Conservation (phyloP, 345 rosid species). For the Diplotaxis tenuifolia region DNA sequence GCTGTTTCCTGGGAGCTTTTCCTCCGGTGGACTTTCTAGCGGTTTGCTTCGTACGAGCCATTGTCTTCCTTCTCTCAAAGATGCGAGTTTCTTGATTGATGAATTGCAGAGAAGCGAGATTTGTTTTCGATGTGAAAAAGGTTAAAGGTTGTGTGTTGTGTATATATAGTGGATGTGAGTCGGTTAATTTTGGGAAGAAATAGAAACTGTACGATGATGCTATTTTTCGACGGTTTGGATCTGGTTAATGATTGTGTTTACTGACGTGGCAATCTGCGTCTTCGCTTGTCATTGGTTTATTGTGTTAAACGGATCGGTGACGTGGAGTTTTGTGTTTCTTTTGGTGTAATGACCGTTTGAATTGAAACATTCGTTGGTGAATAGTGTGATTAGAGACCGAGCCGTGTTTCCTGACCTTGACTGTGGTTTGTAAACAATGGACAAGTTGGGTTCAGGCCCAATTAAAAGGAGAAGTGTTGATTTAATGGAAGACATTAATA, state of each 20-base stretch:
- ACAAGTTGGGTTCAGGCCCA: constrained; percentile 9
- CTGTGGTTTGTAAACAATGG: neutral
- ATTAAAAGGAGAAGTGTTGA: neutral
- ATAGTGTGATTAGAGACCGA: neutral
- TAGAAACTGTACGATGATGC: neutral
- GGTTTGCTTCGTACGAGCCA: constrained; percentile 73
- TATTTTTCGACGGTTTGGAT: constrained; percentile 17
- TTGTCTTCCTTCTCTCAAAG: constrained; percentile 19
- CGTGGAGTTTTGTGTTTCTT: constrained; percentile 35
- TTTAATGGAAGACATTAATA: neutral
- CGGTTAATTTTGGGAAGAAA: constrained; percentile 16
- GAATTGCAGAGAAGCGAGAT: neutral
- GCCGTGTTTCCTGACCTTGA: neutral
- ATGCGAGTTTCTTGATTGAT: neutral
- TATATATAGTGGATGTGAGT: constrained; percentile 23
- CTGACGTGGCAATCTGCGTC: constrained; percentile 27
- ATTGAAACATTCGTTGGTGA: neutral
- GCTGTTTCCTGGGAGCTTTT: constrained; percentile 61
- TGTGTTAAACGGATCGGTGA: neutral
- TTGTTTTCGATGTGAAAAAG: neutral
- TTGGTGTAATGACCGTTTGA: neutral
- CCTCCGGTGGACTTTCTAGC: constrained; percentile 66
- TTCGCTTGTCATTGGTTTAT: neutral
- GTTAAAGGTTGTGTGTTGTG: neutral
- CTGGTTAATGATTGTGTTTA: neutral